Conservation (phyloP, 805 yeast genomes). For the Pichia insulana region DNA sequence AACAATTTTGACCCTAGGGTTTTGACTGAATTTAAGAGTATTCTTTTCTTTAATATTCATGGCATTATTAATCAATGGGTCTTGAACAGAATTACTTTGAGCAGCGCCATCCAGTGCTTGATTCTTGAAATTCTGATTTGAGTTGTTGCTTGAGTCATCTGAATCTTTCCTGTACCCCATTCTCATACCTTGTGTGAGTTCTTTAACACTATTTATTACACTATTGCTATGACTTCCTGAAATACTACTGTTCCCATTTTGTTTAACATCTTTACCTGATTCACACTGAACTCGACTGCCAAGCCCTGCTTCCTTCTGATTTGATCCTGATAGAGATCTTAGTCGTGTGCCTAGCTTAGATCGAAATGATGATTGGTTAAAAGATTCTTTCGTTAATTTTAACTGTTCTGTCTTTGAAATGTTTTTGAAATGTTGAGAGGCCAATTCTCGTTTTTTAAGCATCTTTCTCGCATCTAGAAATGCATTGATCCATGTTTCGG, state of each 20-base stretch:
- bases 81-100: no score
- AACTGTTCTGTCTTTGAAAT: background rate
- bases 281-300: background rate
- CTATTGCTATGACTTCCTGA: slow-evolving; percentile 3
- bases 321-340: background rate
- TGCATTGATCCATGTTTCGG: slow-evolving; percentile 62
- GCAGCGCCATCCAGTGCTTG: slow-evolving; percentile 2
- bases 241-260: background rate
- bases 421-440: background rate
- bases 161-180: background rate
- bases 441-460: slow-evolving; percentile 27
- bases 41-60: no score
- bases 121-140: background rate
- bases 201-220: slow-evolving; percentile 4
- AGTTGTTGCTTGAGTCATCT: no score
- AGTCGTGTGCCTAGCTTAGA: background rate
- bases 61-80: no score
- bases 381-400: slow-evolving; percentile 1
- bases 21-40: no score
- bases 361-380: background rate
- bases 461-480: slow-evolving; percentile 57
- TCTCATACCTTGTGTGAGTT: slow-evolving; percentile 5
- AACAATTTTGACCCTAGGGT: no score
- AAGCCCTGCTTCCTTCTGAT: background rate
- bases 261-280: background rate